These are phyloP conservation scores for Lentithecium fluviatile DNA, from an alignment of 495 filamentous ascomycete genomes.

Conservation along the genomic window DNA sequence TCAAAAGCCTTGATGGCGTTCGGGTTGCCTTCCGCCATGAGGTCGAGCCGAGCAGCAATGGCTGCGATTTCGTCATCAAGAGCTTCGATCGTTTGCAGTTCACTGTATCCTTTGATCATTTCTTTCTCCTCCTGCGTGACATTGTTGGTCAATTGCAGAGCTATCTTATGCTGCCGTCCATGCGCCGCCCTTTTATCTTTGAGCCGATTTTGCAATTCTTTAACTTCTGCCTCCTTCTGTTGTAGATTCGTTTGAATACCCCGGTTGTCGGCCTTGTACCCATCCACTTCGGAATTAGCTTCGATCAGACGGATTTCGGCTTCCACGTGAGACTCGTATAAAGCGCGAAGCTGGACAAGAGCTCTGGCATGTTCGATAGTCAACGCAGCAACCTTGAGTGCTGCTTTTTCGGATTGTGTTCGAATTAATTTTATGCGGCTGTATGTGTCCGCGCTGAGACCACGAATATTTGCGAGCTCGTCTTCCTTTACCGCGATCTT, in stretches of 20 bases:
- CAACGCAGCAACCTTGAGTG: slow-evolving; percentile 61
- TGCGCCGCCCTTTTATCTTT: slow-evolving; percentile 35
- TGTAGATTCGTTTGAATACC: slow-evolving; percentile 58
- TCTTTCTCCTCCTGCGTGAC: slow-evolving; percentile 41
- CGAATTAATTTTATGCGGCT: slow-evolving; percentile 48
- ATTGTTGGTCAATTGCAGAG: slow-evolving; percentile 23
- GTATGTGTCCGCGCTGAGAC: not conserved
- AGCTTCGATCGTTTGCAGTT: slow-evolving; percentile 55
- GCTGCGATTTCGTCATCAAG: slow-evolving; percentile 73
- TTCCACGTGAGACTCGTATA: slow-evolving; percentile 64
- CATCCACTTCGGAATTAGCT: slow-evolving; percentile 71
- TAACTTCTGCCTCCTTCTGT: slow-evolving; percentile 45
- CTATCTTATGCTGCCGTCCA: slow-evolving; percentile 36
- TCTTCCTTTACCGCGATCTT: slow-evolving; percentile 40
- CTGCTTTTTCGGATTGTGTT: slow-evolving; percentile 54
- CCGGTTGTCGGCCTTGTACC: slow-evolving; percentile 59
- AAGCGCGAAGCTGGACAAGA: slow-evolving; percentile 57
- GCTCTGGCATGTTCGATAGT: slow-evolving; percentile 63
- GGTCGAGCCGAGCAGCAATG: slow-evolving; percentile 68
- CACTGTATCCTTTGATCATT: slow-evolving; percentile 33
- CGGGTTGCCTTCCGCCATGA: slow-evolving; percentile 77
- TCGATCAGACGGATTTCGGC: slow-evolving; percentile 69
- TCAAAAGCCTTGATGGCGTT: slow-evolving; percentile 77
- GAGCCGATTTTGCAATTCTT: slow-evolving; percentile 44
- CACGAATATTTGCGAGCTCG: not conserved